Percentiles rank a stretch among this genome's conserved stretches.
phyloP scores from a whole-genome alignment of 306 rosid genomes.

The Rosa chinensis region DNA sequence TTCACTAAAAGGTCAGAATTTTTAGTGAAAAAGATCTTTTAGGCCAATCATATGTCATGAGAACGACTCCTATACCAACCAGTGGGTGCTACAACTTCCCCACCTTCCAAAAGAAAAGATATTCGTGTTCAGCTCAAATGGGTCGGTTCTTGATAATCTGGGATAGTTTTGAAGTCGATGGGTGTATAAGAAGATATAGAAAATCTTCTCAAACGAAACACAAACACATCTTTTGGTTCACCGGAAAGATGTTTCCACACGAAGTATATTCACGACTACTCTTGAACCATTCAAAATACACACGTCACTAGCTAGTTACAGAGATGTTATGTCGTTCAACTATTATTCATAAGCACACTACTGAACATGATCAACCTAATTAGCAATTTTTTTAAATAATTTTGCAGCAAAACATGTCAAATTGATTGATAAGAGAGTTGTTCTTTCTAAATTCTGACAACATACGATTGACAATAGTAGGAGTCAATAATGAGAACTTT shows the following conservation, averaged over 20 bases:
- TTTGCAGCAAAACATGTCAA: neutral
- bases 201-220: neutral
- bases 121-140: slow-evolving; percentile 37
- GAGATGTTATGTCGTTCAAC: neutral
- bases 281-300: neutral
- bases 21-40: slow-evolving; percentile 8
- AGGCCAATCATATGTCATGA: slow-evolving; percentile 6
- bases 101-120: slow-evolving; percentile 29
- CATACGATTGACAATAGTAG: neutral
- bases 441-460: neutral
- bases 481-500: neutral
- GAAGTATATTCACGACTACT: neutral
- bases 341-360: neutral
- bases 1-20: neutral
- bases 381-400: neutral
- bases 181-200: neutral
- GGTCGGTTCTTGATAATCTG: slow-evolving; percentile 40
- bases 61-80: slow-evolving; percentile 10
- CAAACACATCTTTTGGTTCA: slow-evolving; percentile 7
- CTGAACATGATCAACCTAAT: neutral
- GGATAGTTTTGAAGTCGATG: slow-evolving; percentile 27
- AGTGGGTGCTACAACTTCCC: slow-evolving; percentile 1
- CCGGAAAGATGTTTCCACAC: slow-evolving; percentile 16
- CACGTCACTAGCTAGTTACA: neutral
- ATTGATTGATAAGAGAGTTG: neutral